Evolutionary conservation across 306 rosid species (phyloP).

Genomic region (Cucumis hystrix): DNA sequence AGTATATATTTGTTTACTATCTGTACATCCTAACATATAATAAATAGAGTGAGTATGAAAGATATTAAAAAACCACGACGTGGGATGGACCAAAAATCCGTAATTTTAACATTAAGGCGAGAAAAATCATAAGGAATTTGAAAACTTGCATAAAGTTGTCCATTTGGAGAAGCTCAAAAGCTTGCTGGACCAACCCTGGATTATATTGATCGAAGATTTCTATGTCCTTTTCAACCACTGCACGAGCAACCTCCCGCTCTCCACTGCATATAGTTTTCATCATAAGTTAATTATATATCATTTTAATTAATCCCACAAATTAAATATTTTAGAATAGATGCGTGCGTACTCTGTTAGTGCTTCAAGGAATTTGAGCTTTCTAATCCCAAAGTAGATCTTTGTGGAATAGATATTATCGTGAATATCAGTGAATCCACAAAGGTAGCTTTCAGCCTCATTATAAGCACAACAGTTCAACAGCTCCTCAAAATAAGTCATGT

Average conservation of each 20-base stretch:
- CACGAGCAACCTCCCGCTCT: neutral
- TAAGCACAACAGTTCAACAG: conserved; percentile 23
- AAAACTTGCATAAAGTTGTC: neutral
- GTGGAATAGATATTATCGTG: conserved; percentile 15
- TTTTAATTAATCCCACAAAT: too few species aligned
- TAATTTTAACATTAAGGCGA: neutral
- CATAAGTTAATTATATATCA: too few species aligned
- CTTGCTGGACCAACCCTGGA: neutral
- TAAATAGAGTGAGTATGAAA: too few species aligned
- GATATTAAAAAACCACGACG: too few species aligned
- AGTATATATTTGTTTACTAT: too few species aligned
- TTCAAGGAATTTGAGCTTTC: conserved; percentile 30
- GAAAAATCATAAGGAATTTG: neutral
- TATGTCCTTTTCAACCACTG: neutral
- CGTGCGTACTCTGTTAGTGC: conserved; percentile 27
- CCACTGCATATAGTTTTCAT: neutral
- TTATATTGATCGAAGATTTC: neutral
- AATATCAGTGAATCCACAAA: conserved; percentile 18
- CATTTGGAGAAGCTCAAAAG: neutral
- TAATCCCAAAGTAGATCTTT: conserved; percentile 27
- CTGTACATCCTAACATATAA: too few species aligned
- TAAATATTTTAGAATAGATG: too few species aligned
- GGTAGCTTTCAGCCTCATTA: conserved; percentile 30
- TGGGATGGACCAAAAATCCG: neutral
- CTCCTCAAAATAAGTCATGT: conserved; percentile 23